phyloP scores from a whole-genome alignment of 495 filamentous ascomycete species.

The Penicillium longicatenatum region DNA sequence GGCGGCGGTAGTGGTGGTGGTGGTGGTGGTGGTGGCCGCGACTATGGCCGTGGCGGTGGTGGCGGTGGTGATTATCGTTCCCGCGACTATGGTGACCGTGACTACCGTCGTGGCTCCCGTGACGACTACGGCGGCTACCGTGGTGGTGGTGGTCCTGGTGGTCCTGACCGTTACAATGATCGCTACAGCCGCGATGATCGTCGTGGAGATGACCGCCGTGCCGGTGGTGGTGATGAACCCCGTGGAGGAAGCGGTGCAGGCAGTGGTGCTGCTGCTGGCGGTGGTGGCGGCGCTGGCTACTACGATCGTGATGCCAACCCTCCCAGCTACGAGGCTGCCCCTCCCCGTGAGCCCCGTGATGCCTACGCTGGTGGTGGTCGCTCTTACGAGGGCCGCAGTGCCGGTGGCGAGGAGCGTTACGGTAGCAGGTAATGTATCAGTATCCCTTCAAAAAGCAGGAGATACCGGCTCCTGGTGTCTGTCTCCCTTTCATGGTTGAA shows the following conservation, averaged over 20 bases:
- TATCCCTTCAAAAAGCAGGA: slow-evolving; percentile 18
- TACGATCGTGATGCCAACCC: slow-evolving; percentile 29
- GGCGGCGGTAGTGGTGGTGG: slow-evolving; percentile 49
- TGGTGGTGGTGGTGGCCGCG: slow-evolving; percentile 46
- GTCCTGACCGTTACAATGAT: slow-evolving; percentile 66
- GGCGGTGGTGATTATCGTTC: slow-evolving; percentile 59
- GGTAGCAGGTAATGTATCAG: slow-evolving; percentile 44
- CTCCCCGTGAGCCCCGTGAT: slow-evolving; percentile 64
- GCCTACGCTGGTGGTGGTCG: slow-evolving; percentile 49
- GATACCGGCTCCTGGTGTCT: slow-evolving; percentile 14
- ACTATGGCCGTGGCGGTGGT: slow-evolving; percentile 55
- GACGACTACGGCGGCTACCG: slow-evolving; percentile 53
- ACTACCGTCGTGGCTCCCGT: slow-evolving; percentile 56
- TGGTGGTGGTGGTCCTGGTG: slow-evolving; percentile 54
- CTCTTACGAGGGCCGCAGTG: slow-evolving; percentile 54
- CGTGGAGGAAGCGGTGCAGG: slow-evolving; percentile 50
- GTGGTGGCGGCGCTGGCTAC: slow-evolving; percentile 36
- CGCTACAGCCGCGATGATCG: slow-evolving; percentile 67
- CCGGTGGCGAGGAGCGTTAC: slow-evolving; percentile 48
- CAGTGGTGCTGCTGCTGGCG: slow-evolving; percentile 30
- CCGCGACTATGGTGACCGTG: slow-evolving; percentile 39
- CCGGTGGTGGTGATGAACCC: slow-evolving; percentile 42
- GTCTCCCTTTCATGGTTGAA: slow-evolving; percentile 23
- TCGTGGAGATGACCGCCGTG: slow-evolving; percentile 49
- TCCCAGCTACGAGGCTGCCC: slow-evolving; percentile 53